These are phyloP conservation scores for Gnomoniopsis smithogilvyi DNA, from an alignment of 2,329 filamentous ascomycete genomes.

Conservation along the genomic window DNA sequence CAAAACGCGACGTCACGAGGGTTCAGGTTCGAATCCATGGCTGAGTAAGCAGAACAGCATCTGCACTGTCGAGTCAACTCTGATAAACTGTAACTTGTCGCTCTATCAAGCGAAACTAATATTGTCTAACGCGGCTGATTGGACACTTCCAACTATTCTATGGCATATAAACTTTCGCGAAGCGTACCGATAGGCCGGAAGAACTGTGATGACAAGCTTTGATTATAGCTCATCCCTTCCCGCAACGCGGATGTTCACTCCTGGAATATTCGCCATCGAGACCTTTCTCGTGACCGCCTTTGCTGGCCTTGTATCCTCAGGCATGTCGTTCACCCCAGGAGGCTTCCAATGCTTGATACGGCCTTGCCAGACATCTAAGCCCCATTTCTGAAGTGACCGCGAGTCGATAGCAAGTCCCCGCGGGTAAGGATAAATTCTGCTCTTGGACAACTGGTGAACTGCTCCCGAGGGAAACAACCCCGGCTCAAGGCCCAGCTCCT, in stretches of 20 bases:
- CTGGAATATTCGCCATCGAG: conserved; percentile 19
- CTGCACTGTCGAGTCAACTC: too few relatives aligned
- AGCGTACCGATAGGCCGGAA: too few relatives aligned
- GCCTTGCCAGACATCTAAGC: conserved; percentile 35
- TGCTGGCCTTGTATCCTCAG: conserved; percentile 23
- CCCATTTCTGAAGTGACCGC: conserved; percentile 31
- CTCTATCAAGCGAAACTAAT: too few relatives aligned
- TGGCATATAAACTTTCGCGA: too few relatives aligned
- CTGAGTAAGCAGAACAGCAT: background rate
- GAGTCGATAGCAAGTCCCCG: conserved; percentile 25
- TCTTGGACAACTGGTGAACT: conserved; percentile 33
- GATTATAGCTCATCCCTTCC: conserved; percentile 21
- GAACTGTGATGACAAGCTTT: too few relatives aligned
- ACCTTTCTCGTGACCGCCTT: conserved; percentile 22
- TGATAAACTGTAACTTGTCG: too few relatives aligned
- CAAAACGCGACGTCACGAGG: conserved; percentile 8
- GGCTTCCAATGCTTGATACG: conserved; percentile 32
- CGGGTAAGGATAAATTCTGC: conserved; percentile 34
- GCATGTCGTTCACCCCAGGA: conserved; percentile 24
- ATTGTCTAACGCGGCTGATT: too few relatives aligned
- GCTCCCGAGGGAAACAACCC: conserved; percentile 29
- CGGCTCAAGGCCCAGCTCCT: conserved; percentile 28
- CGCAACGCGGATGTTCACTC: conserved; percentile 22
- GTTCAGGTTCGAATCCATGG: background rate
- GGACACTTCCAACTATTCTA: too few relatives aligned